phyloP scores from a whole-genome alignment of 441 rosid genomes.

The Oxalis stricta region DNA sequence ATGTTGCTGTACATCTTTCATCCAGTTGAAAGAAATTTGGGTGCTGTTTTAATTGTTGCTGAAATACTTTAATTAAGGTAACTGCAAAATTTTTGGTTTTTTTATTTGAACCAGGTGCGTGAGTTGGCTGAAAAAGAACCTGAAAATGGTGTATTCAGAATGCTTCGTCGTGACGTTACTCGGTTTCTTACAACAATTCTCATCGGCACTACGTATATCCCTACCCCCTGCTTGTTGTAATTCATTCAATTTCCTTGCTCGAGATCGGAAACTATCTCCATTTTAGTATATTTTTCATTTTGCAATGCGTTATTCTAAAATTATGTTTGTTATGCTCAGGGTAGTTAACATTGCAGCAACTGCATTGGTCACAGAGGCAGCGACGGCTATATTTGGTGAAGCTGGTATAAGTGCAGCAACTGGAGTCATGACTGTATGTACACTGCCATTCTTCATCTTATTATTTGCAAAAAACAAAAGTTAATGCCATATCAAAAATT shows the following conservation, averaged over 20 bases:
- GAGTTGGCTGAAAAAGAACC: slow-evolving; percentile 96
- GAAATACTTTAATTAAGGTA: not conserved
- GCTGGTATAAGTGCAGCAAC: slow-evolving; percentile 99
- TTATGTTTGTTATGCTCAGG: slow-evolving; percentile 31
- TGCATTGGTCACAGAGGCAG: slow-evolving; percentile 96
- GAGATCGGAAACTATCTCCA: slow-evolving; percentile 17
- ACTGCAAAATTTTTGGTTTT: not conserved
- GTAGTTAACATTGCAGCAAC: slow-evolving; percentile 99
- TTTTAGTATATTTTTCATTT: no score
- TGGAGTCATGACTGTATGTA: slow-evolving; percentile 93
- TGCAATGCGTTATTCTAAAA: slow-evolving; percentile 25
- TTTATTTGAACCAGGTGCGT: slow-evolving; percentile 50
- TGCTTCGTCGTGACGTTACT: slow-evolving; percentile 95
- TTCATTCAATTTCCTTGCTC: slow-evolving; percentile 13
- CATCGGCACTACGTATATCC: slow-evolving; percentile 88
- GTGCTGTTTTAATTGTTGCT: not conserved
- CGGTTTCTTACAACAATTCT: slow-evolving; percentile 96
- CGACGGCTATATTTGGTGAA: slow-evolving; percentile 97
- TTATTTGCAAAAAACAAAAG: no score
- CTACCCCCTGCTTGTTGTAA: slow-evolving; percentile 13
- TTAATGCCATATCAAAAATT: no score
- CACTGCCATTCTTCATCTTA: not conserved
- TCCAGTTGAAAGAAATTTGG: not conserved
- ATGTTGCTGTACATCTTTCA: no score
- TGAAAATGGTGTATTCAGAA: slow-evolving; percentile 87